These are phyloP conservation scores for Lipomyces starkeyi DNA, from an alignment of 805 yeast species.

Conservation along the genomic window DNA sequence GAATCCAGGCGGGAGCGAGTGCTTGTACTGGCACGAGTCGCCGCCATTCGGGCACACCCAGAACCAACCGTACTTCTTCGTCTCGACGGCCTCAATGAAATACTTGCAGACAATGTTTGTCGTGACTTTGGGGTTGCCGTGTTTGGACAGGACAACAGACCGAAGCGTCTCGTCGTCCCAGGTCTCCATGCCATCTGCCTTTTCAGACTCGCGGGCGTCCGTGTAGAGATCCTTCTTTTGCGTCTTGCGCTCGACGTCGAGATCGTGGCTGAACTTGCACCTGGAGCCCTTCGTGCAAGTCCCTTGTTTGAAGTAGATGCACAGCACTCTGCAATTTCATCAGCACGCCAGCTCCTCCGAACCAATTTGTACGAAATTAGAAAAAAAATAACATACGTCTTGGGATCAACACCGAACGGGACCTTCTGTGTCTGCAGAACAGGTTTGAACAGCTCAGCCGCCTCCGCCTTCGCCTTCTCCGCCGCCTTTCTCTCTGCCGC, in stretches of 20 bases:
- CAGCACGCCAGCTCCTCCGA: slow-evolving; percentile 1
- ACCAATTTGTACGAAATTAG: neutral
- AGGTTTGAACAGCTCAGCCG: slow-evolving; percentile 73
- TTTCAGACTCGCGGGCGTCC: slow-evolving; percentile 68
- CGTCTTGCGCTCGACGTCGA: slow-evolving; percentile 82
- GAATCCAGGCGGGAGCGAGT: slow-evolving; percentile 95
- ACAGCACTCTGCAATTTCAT: slow-evolving; percentile 56
- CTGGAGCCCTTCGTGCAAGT: slow-evolving; percentile 68
- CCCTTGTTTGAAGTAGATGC: slow-evolving; percentile 88
- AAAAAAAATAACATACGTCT: slow-evolving; percentile 55
- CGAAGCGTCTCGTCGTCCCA: slow-evolving; percentile 98
- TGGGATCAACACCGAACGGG: slow-evolving; percentile 97
- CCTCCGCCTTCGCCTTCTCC: slow-evolving; percentile 87
- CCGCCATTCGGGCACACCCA: slow-evolving; percentile 98
- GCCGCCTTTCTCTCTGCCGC: slow-evolving; percentile 87
- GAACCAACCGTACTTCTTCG: slow-evolving; percentile 98
- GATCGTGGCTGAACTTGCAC: slow-evolving; percentile 94
- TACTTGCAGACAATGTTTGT: slow-evolving; percentile 93
- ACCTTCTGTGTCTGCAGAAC: slow-evolving; percentile 78
- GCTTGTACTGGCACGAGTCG: slow-evolving; percentile 89
- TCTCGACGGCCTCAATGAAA: slow-evolving; percentile 96
- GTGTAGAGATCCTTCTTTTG: slow-evolving; percentile 91
- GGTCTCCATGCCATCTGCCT: slow-evolving; percentile 84
- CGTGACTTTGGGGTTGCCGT: slow-evolving; percentile 91
- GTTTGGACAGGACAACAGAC: slow-evolving; percentile 84